Evolutionary conservation across 2,329 filamentous ascomycete genomes (phyloP).

Genomic region (Mollisia scopiformis): DNA sequence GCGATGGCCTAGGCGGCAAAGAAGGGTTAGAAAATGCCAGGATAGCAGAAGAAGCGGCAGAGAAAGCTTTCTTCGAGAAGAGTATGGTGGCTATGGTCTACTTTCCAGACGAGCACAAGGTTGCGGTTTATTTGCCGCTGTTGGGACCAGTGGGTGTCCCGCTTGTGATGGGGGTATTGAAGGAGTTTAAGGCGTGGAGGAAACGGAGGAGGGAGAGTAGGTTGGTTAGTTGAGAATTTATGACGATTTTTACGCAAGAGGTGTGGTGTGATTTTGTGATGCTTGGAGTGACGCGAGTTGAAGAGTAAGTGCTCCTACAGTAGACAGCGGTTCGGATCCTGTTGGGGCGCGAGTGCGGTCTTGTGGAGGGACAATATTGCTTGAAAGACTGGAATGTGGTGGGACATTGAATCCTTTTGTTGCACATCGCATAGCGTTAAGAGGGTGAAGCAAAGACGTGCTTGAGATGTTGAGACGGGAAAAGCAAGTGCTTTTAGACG

Average conservation of each 20-base stretch:
- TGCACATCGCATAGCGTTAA: too few relatives aligned
- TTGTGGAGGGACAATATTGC: too few relatives aligned
- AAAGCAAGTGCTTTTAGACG: too few relatives aligned
- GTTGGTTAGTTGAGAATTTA: background rate
- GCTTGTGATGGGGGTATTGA: constrained; percentile 79
- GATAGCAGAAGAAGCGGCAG: constrained; percentile 84
- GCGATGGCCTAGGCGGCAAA: constrained; percentile 65
- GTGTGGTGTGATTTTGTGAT: too few relatives aligned
- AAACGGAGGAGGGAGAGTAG: constrained; percentile 28
- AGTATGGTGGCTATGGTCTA: constrained; percentile 99
- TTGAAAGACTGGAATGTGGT: too few relatives aligned
- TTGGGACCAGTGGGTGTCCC: constrained; percentile 91
- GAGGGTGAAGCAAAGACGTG: too few relatives aligned
- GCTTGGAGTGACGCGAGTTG: too few relatives aligned
- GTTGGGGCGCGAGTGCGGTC: too few relatives aligned
- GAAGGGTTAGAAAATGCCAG: constrained; percentile 79
- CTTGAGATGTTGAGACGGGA: too few relatives aligned
- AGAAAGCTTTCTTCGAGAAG: constrained; percentile 96
- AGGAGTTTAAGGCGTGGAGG: constrained; percentile 67
- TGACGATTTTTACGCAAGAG: too few relatives aligned
- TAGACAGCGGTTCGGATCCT: too few relatives aligned
- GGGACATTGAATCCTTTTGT: too few relatives aligned
- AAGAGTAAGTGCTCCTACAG: background rate
- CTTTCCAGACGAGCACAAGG: constrained; percentile 97
- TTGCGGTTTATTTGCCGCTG: constrained; percentile 92